Conservation (phyloP, 1,284 basidiomycete species). For the Coriolopsis trogii region DNA sequence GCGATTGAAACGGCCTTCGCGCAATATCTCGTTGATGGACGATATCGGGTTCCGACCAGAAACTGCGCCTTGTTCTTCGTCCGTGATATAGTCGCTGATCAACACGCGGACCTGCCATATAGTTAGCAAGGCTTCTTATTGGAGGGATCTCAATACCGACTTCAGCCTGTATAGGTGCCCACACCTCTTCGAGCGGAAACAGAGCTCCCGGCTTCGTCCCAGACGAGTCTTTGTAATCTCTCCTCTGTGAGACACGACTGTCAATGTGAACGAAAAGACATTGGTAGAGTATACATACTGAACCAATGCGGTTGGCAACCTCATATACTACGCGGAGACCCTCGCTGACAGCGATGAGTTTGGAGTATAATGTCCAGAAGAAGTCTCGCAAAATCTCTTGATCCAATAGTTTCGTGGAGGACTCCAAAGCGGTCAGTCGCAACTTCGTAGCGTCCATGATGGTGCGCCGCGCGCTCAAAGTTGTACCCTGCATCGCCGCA, state of each 20-base stretch:
- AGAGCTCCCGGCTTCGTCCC: constrained; percentile 70
- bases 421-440: constrained; percentile 79
- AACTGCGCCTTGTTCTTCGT: constrained; percentile 80
- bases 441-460: constrained; percentile 52
- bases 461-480: constrained; percentile 15
- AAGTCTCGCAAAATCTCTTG: constrained; percentile 90
- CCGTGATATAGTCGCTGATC: constrained; percentile 90
- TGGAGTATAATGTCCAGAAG: constrained; percentile 98
- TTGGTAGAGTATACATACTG: constrained; percentile 53
- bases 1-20: constrained; percentile 78
- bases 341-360: constrained; percentile 94
- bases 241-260: constrained; percentile 52
- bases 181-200: constrained; percentile 89
- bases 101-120: constrained; percentile 73
- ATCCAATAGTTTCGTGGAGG: constrained; percentile 73
- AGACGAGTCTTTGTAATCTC: constrained; percentile 85
- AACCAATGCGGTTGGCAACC: constrained; percentile 85
- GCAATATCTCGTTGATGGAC: constrained; percentile 93
- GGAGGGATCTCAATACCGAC: constrained; percentile 42
- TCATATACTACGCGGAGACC: constrained; percentile 92
- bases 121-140: constrained; percentile 2
- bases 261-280: background rate
- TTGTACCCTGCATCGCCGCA: constrained; percentile 16
- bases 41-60: constrained; percentile 85
- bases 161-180: constrained; percentile 90